Evolutionary conservation across 2,329 filamentous ascomycete species (phyloP), one percentile per base, ranked within the genome.

Genomic region (Scedosporium aurantiacum): DNA sequence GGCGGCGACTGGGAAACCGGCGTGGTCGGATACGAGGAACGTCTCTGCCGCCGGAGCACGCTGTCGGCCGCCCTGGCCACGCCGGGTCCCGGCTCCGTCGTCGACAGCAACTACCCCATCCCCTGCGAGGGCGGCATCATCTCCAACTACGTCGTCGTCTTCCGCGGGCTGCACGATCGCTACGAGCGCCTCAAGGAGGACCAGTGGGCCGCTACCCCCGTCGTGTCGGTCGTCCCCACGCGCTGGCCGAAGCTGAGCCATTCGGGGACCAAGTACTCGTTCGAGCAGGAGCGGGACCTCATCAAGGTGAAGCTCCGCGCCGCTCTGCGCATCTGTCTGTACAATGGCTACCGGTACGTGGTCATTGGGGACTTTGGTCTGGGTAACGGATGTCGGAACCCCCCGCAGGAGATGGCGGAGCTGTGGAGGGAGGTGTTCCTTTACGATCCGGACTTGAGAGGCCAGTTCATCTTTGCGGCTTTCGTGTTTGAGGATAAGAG

Each of bases 1-100:
- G 89, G 89, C 8, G 89, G 89, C n/a, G 88, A 91, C 69, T 92
- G 89, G 89, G 88, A 91, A 67, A 87, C 81, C 5, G 79, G 79
- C 63, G 78, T 74, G 12, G 70, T 74, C 2, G 75, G 75, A 40
- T 76, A 77, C 63, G 76, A 78, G 74, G 89, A 91, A 72, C 86
- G 86, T 65, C 80, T 92, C 43, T 89, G 88, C 68, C 81, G 88
- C 63, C 79, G 89, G 66, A 90, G 87, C 74, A 91, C 87, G 65
- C 80, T 92, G 40, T 86, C 86, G 5, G 84, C 86, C 18, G 84
- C 85, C 2, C 78, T 91, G 57, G 81, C 79, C 23, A 86, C 81
- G 55, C 85, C 86, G 1, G 85, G 79, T 63, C 75, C 79, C 2
- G 76, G 74, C 10, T 77, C 76, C 16, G 70, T 72, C 14, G 71